Conservation (phyloP, 345 rosid species). For the Dimocarpus longan region DNA sequence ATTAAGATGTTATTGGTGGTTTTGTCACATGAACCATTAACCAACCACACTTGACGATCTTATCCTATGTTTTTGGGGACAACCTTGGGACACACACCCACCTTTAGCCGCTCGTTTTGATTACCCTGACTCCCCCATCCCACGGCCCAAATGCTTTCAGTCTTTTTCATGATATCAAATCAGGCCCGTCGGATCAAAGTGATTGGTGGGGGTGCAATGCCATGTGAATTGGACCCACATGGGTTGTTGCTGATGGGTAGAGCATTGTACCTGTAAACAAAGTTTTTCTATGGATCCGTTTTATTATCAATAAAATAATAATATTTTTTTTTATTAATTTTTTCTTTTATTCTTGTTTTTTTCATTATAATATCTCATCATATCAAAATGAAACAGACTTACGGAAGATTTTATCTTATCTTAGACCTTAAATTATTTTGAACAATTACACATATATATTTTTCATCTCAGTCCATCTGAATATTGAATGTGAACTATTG, state of each 20-base stretch:
- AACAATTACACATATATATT: too few species aligned
- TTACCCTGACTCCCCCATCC: constrained; percentile 25
- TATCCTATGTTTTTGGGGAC: constrained; percentile 46
- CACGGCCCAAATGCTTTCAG: constrained; percentile 24
- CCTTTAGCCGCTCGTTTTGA: constrained; percentile 31
- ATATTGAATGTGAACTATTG: too few species aligned
- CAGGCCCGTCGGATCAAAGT: constrained; percentile 28
- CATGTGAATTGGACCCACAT: constrained; percentile 45
- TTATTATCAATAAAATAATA: too few species aligned
- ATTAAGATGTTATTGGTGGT: constrained; percentile 30
- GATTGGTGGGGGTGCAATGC: constrained; percentile 12
- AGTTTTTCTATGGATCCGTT: too few species aligned
- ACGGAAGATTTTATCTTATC: too few species aligned
- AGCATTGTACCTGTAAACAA: too few species aligned
- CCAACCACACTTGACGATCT: constrained; percentile 26
- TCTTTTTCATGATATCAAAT: constrained; percentile 2
- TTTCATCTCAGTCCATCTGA: too few species aligned
- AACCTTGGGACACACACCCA: constrained; percentile 40
- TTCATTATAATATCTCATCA: too few species aligned
- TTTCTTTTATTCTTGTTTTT: too few species aligned
- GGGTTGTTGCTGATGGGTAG: constrained; percentile 36
- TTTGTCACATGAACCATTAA: constrained; percentile 31
- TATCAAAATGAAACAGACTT: too few species aligned
- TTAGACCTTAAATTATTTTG: too few species aligned
- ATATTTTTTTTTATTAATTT: too few species aligned